Conservation (phyloP, 2,329 filamentous ascomycete species). For the Aspergillus floridensis region DNA sequence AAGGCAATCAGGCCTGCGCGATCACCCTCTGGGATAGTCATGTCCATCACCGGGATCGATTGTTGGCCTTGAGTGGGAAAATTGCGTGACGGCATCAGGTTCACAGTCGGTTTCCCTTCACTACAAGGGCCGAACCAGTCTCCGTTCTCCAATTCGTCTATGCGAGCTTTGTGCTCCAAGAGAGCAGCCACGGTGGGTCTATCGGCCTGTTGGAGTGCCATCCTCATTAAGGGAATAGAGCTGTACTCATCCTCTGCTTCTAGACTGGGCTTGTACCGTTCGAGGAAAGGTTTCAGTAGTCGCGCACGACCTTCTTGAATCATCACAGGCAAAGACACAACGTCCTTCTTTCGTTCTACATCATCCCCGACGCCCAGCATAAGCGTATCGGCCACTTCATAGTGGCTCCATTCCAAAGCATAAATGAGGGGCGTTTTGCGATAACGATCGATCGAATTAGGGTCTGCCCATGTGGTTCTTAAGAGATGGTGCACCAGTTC, state of each 20-base stretch:
- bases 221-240: slow-evolving; percentile 12
- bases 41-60: slow-evolving; percentile 13
- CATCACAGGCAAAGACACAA: slow-evolving; percentile 15
- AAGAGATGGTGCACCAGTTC: slow-evolving; percentile 10
- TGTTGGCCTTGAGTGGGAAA: background rate
- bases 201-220: slow-evolving; percentile 19
- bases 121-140: slow-evolving; percentile 19
- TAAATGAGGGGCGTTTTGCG: slow-evolving; percentile 17
- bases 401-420: slow-evolving; percentile 17
- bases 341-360: background rate
- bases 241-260: slow-evolving; percentile 12
- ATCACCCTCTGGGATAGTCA: slow-evolving; percentile 11
- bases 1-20: slow-evolving; percentile 6
- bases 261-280: slow-evolving; percentile 11
- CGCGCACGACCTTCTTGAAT: slow-evolving; percentile 15
- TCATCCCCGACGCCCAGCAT: slow-evolving; percentile 4
- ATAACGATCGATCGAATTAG: slow-evolving; percentile 16
- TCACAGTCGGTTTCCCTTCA: background rate
- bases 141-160: slow-evolving; percentile 10
- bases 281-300: slow-evolving; percentile 14
- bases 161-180: slow-evolving; percentile 15
- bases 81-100: background rate
- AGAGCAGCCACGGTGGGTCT: slow-evolving; percentile 14
- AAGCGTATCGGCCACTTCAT: slow-evolving; percentile 13
- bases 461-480: slow-evolving; percentile 15